Conservation (phyloP, 148 eudicot genomes). For the Vaccinium vitisidaea region DNA sequence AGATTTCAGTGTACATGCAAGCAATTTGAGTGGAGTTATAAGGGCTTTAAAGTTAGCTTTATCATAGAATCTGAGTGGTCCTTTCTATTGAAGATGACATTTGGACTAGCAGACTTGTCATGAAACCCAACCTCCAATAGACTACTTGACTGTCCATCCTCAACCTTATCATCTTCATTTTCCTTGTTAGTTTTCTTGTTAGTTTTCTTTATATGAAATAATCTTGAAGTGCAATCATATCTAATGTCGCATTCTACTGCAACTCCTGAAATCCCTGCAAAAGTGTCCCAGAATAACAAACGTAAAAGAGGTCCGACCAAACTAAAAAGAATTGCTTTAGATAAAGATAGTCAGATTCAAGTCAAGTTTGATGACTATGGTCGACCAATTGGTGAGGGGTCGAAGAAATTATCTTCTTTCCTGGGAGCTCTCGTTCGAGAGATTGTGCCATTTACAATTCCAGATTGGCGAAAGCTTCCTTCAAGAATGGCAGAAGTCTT, state of each 20-base stretch:
- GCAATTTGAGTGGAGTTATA: no score
- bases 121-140: no score
- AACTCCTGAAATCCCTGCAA: neutral
- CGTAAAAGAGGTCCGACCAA: neutral
- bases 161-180: no score
- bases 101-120: no score
- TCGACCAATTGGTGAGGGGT: neutral
- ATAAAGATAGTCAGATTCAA: neutral
- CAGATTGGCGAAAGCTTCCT: neutral
- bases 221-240: neutral
- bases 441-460: neutral
- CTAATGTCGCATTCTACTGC: slow-evolving; percentile 26
- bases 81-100: no score
- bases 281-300: neutral
- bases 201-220: no score
- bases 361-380: neutral
- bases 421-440: neutral
- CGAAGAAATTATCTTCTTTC: neutral
- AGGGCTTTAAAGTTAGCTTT: no score
- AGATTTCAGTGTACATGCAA: no score
- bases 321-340: neutral
- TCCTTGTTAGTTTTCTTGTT: no score
- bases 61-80: no score
- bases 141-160: no score
- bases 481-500: neutral